These are phyloP conservation scores for Populus tomentosa DNA, from an alignment of 441 rosid species.

Conservation along the genomic window DNA sequence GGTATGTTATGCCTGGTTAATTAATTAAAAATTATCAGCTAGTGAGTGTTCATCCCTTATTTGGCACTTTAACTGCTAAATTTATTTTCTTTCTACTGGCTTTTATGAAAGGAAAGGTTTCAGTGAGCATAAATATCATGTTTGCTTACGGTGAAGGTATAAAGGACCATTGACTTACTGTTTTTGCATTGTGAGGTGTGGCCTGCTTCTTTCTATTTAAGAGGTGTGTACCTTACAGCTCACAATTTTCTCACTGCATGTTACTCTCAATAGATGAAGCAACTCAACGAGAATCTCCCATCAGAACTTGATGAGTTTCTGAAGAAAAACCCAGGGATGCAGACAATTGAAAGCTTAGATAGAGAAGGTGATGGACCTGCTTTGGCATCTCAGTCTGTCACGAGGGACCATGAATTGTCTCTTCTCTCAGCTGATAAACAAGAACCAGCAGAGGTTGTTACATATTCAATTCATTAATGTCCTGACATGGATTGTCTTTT, in stretches of 20 bases:
- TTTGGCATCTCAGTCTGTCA: slow-evolving; percentile 22
- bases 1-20: neutral
- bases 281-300: slow-evolving; percentile 63
- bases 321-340: slow-evolving; percentile 24
- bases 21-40: neutral
- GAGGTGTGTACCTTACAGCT: slow-evolving; percentile 6
- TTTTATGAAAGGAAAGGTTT: neutral
- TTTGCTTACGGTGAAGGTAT: neutral
- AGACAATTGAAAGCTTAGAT: slow-evolving; percentile 18
- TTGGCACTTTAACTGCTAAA: neutral
- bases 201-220: slow-evolving; percentile 1
- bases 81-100: neutral
- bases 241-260: slow-evolving; percentile 1
- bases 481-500: neutral
- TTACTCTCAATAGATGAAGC: slow-evolving; percentile 41
- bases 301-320: slow-evolving; percentile 58
- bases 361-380: slow-evolving; percentile 19
- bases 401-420: slow-evolving; percentile 18
- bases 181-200: neutral
- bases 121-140: neutral
- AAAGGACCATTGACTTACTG: neutral
- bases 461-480: neutral
- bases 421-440: slow-evolving; percentile 17
- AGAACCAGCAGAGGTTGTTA: slow-evolving; percentile 18
- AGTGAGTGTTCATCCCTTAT: neutral